Base-by-base conservation (phyloP, 768 basidiomycete species). In the Lentinula aciculospora region DNA sequence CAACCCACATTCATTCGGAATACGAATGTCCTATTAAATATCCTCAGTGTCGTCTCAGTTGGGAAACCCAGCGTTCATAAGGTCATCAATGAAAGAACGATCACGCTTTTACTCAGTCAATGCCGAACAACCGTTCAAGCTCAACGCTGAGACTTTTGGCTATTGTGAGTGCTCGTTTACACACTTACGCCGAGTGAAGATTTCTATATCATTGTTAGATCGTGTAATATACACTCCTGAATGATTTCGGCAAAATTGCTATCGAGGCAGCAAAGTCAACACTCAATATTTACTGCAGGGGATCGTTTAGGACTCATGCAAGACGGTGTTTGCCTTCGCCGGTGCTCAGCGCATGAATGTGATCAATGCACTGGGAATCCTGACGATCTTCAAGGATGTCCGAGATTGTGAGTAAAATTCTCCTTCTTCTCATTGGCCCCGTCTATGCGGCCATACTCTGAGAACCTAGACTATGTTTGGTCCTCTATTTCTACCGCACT, bases 241-340 rank as follows among this genome's bases (percentile, higher is more conserved):
- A 62, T 81, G 91, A 48, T 77, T 97, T 13, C 77, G 77, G 25
- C 84, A 83, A 66, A n/a, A 89, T 98, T 59, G 94, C 90, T 4
- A 71, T 76, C 19, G 91, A 94, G 66, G 93, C 92, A 1, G 81
- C 85, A n/a, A 84, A 82, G 65, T 65, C 73, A 12, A 71, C n/a
- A 82, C 57, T 81, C 82, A 3, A 70, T 80, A 7, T 93, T 96
- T 74, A 79, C 86, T 1, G 73, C 93, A 59, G 85, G 91, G 57
- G 96, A 99, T 67, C 83, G 92, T 23, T 86, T 98, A 64, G 95
- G 95, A 17, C 77, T 99, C 27, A 83, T 96, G 21, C 81, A 88
- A 49, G 97, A 98, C 65, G n/a, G 79, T 87, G 0, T 78, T 89
- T 65, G 87, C 87, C 1, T 80, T 98, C 29, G 82, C 92, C 49